These are phyloP conservation scores for Quercus phellos DNA, from an alignment of 331 rosid genomes.

Conservation along the genomic window DNA sequence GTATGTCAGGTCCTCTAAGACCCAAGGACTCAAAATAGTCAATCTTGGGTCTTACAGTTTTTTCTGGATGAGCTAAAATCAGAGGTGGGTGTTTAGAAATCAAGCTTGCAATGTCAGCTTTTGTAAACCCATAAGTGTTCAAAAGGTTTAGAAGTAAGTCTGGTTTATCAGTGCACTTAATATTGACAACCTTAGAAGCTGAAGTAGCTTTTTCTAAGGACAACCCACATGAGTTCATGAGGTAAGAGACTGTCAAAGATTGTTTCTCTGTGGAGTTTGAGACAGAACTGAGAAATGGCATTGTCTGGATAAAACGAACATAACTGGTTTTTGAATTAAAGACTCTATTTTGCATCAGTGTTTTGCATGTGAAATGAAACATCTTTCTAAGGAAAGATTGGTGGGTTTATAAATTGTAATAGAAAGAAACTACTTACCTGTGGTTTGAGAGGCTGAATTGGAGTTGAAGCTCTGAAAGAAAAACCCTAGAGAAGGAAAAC, in stretches of 20 bases:
- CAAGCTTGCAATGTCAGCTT: neutral
- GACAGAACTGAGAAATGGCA: neutral
- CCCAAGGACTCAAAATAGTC: neutral
- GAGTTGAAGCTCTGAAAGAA: neutral
- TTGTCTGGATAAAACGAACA: neutral
- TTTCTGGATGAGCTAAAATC: neutral
- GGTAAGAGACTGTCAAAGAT: neutral
- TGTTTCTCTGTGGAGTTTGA: neutral
- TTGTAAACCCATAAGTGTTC: neutral
- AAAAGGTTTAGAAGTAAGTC: neutral
- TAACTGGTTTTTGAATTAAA: neutral
- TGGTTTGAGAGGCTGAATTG: neutral
- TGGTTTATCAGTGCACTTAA: neutral
- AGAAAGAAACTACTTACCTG: neutral
- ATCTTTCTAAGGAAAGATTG: neutral
- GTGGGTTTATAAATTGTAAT: too few relatives aligned
- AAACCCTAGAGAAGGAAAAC: neutral
- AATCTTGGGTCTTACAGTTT: neutral
- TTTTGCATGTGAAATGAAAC: neutral
- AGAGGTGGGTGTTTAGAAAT: neutral
- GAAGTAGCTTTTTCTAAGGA: neutral
- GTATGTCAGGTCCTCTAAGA: neutral
- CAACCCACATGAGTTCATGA: neutral
- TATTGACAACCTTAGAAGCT: neutral
- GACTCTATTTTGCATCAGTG: neutral